Base-by-base conservation (phyloP, 495 filamentous ascomycete species). In the Podospora pseudoanserina region DNA sequence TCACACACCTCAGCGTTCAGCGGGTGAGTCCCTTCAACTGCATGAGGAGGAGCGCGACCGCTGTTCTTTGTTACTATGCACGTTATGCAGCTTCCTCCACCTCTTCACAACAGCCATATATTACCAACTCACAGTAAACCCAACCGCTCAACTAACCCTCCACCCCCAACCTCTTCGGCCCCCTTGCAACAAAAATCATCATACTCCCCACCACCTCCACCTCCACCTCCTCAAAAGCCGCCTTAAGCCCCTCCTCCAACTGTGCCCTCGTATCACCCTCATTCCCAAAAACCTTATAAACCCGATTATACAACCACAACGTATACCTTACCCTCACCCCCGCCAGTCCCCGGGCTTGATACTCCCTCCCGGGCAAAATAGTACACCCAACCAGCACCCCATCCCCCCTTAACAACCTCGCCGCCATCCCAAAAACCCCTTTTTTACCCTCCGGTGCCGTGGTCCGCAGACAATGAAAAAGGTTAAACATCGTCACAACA, bases 381-480 rank as follows among this genome's bases (percentile, higher is more conserved):
- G 78, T 79, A 44, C 73, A 72, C 1, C 79, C 79, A 19, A 69
- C 67, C 58, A 82, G 57, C 1, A 77, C 74, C 0, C 80, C 79
- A n/a, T 72, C 75, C 4, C 75, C 73, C 2, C 67, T 62, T 3
- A 82, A 58, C 2, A 70, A 55, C 0, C 68, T 34, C 59, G 73
- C 77, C 23, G 77, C 71, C 15, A 68, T 59, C n/a, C 44, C 64
- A 19, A 81, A 74, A 3, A 72, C 65, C 16, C 7, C 20, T 16
- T 54, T 65, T 54, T 79, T 77, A 16, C 65, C 54, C 56, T 76
- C 71, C 16, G 20, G 20, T 23, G 72, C 64, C 0, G 66, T 55
- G 0, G 72, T 73, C 0, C 79, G 77, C 2, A 83, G 54, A 65
- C 80, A 81, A 63, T 83, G 80, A 2, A 83, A 57, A 2, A 82